A percentile compares a stretch with the other conserved stretches of the same genome.
Conservation (phyloP, 495 filamentous ascomycete genomes). For the Pseudomonodictys pantanalensis region DNA sequence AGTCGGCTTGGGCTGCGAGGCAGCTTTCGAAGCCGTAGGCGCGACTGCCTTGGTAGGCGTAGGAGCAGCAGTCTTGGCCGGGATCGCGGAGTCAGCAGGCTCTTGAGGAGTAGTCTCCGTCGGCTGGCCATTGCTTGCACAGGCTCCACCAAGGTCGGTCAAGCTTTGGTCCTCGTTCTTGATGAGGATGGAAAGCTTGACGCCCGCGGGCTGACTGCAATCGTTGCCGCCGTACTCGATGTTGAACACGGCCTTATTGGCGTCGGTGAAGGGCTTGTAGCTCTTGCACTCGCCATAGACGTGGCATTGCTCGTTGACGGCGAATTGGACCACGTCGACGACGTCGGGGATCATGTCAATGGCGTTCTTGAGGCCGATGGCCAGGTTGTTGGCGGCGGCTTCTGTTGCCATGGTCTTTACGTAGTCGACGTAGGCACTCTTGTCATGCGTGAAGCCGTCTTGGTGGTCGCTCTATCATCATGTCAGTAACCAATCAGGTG, state of each 20-base stretch:
- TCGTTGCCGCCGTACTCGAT: slow-evolving; percentile 61
- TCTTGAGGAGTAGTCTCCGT: too few species aligned
- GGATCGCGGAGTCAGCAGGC: too few species aligned
- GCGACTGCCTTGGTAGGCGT: too few species aligned
- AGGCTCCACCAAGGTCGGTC: too few species aligned
- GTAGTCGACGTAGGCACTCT: slow-evolving; percentile 54
- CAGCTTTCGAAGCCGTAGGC: too few species aligned
- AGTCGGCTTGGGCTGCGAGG: too few species aligned
- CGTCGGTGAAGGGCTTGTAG: slow-evolving; percentile 54
- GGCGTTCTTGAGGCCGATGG: slow-evolving; percentile 65
- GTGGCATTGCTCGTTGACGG: slow-evolving; percentile 68
- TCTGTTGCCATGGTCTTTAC: slow-evolving; percentile 57
- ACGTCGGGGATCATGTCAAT: slow-evolving; percentile 56
- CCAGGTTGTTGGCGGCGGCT: slow-evolving; percentile 49
- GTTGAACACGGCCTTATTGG: slow-evolving; percentile 66
- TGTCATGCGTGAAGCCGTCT: slow-evolving; percentile 55
- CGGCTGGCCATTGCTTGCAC: too few species aligned
- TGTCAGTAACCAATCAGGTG: neutral
- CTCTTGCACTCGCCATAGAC: slow-evolving; percentile 55
- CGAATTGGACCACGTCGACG: slow-evolving; percentile 59
- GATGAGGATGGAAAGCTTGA: too few species aligned
- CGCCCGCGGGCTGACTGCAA: too few species aligned
- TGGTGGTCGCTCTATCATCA: slow-evolving; percentile 30
- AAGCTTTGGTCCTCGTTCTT: too few species aligned
- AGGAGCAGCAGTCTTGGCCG: too few species aligned